Evolutionary conservation across 192 early-diverging fungal genomes (phyloP).

Genomic region (Funneliformis geosporum): DNA sequence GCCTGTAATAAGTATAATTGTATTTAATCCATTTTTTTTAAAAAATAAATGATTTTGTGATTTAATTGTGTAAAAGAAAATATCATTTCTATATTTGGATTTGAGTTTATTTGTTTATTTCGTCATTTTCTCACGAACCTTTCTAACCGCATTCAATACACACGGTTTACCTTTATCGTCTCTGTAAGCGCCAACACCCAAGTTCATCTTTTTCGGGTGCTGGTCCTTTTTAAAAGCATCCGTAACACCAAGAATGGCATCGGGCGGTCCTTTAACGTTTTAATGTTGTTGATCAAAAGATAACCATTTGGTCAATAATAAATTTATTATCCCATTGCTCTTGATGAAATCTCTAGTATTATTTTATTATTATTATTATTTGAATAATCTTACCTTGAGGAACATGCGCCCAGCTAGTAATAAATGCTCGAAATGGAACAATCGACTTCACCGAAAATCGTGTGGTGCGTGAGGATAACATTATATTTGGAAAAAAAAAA

Average conservation of each 20-base stretch:
- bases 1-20: slow-evolving; percentile 57
- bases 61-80: too few species aligned
- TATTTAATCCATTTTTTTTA: neutral
- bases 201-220: slow-evolving; percentile 94
- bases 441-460: too few species aligned
- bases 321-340: neutral
- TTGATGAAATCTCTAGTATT: neutral
- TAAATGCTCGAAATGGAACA: neutral
- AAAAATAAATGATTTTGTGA: too few species aligned
- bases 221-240: slow-evolving; percentile 94
- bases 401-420: slow-evolving; percentile 26
- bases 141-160: slow-evolving; percentile 84
- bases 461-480: neutral
- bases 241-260: slow-evolving; percentile 85
- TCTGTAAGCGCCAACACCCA: slow-evolving; percentile 97
- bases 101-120: too few species aligned
- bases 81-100: too few species aligned
- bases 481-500: neutral
- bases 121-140: slow-evolving; percentile 50
- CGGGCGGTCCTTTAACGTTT: slow-evolving; percentile 63
- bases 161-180: slow-evolving; percentile 92
- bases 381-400: slow-evolving; percentile 13
- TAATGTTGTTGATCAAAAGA: neutral
- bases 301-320: neutral
- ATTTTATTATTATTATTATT: too few species aligned